Conservation (phyloP, 176 grass and related monocot genomes). For the Hyparrhenia diplandra region DNA sequence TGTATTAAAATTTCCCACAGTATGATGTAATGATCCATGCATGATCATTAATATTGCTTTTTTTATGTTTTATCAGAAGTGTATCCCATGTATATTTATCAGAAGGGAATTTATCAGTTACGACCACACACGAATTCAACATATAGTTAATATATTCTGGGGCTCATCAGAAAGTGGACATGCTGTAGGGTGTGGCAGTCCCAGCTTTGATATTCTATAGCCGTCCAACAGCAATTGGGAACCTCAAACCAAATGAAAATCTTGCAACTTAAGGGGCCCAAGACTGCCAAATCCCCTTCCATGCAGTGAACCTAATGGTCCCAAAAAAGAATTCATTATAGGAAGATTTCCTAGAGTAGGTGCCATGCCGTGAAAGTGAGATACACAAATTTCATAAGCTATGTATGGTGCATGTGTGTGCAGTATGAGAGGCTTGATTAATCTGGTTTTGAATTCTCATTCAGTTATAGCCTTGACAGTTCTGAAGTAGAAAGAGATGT, state of each 20-base stretch:
- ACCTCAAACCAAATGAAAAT: neutral
- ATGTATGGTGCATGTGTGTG: too few relatives aligned
- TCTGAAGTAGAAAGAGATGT: too few relatives aligned
- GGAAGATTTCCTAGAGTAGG: neutral
- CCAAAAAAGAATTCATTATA: neutral
- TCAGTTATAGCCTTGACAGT: too few relatives aligned
- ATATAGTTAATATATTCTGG: neutral
- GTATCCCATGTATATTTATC: neutral
- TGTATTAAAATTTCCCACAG: neutral
- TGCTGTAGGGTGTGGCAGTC: neutral
- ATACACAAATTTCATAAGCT: too few relatives aligned
- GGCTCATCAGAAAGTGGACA: neutral
- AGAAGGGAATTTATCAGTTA: neutral
- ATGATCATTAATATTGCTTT: neutral
- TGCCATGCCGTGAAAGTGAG: too few relatives aligned
- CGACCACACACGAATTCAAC: neutral
- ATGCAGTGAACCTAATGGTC: neutral
- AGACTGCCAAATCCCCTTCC: neutral
- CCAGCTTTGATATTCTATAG: neutral
- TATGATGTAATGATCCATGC: neutral
- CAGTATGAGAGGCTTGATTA: too few relatives aligned
- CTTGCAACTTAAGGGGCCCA: neutral
- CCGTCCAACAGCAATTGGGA: neutral
- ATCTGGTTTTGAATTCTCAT: too few relatives aligned
- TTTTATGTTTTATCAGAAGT: neutral